Evolutionary conservation across 441 rosid genomes (phyloP).

Genomic region (Populus hybrid): DNA sequence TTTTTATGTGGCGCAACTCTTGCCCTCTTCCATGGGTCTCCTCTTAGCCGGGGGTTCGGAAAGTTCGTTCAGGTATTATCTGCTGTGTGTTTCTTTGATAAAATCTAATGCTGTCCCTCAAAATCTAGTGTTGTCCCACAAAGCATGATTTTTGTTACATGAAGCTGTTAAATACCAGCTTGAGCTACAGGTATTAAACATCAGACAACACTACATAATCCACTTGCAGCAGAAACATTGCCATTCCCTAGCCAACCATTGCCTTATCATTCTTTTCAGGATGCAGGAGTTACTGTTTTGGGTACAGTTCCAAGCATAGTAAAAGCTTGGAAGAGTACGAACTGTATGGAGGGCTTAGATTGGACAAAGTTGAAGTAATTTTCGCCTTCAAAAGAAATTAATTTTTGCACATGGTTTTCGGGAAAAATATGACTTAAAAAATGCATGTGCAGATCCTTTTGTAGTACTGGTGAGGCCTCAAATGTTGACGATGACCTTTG

Average conservation of each 20-base stretch:
- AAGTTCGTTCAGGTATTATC: slow-evolving; percentile 70
- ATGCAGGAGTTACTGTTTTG: slow-evolving; percentile 76
- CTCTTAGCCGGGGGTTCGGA: slow-evolving; percentile 72
- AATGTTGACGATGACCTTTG: slow-evolving; percentile 86
- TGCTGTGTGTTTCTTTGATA: background rate
- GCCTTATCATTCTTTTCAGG: slow-evolving; percentile 38
- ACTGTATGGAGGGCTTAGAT: slow-evolving; percentile 65
- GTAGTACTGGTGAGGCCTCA: slow-evolving; percentile 78
- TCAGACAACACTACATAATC: background rate
- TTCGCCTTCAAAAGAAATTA: background rate
- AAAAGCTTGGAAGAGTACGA: slow-evolving; percentile 71
- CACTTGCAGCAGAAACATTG: background rate
- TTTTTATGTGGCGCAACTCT: slow-evolving; percentile 69
- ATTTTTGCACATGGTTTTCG: background rate
- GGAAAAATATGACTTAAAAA: background rate
- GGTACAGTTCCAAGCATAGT: slow-evolving; percentile 91
- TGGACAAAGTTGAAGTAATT: slow-evolving; percentile 75
- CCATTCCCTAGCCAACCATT: background rate
- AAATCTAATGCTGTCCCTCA: background rate
- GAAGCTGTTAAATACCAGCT: background rate
- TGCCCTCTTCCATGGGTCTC: slow-evolving; percentile 85
- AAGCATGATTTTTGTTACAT: background rate
- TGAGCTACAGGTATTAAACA: background rate
- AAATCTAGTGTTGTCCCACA: background rate
- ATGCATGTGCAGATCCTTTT: slow-evolving; percentile 42